Evolutionary conservation across 2,329 filamentous ascomycete species (phyloP), one percentile per base, ranked within the genome.

Genomic region (Graphilbum sp.): DNA sequence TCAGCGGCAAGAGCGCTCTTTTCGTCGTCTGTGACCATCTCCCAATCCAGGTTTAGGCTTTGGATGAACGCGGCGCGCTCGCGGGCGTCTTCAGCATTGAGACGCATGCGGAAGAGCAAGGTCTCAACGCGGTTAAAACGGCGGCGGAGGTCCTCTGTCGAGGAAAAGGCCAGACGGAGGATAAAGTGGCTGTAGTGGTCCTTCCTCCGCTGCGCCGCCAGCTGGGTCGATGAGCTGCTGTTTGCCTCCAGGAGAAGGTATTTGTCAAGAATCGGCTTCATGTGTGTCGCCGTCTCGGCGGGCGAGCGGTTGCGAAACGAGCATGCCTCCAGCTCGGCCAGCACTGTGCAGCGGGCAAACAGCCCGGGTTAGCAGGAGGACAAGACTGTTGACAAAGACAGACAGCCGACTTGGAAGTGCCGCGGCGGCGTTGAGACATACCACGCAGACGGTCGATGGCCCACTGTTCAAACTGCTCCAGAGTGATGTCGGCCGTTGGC

Each of bases 141-240:
- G 45, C 81, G 72, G 32, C 90, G 76, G 29, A 96, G 65, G 51
- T 98, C 90, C 53, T 94, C 86, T 0, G 88, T 95, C 2, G 80
- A 76, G 1, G 87, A 77, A 52, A 98, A 98, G 1, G 90, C 90
- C 32, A 98, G 72, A 1, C 90, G 77, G 6, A 98, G 71, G 44
- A 96, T 98, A 55, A 95, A 98, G 58, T 98, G 90, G 40, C 83
- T 90, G 60, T 96, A 98, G 59, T 98, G 90, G 50, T 98, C 90
- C 54, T 90, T 92, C 56, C 88, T 82, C 21, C 88, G 72, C 60
- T 98, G 84, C 25, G 72, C 60, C 19, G 72, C 67, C 13, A 88
- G 60, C 50, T 63, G 69, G 46, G 55, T 60, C 32, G 57, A 67
- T 43, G 51, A 64, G 1, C 82, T 82, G 39, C 73, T 79, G 52